phyloP scores from a whole-genome alignment of 116 monocot genomes.

The Papilionanthe hybrid region DNA sequence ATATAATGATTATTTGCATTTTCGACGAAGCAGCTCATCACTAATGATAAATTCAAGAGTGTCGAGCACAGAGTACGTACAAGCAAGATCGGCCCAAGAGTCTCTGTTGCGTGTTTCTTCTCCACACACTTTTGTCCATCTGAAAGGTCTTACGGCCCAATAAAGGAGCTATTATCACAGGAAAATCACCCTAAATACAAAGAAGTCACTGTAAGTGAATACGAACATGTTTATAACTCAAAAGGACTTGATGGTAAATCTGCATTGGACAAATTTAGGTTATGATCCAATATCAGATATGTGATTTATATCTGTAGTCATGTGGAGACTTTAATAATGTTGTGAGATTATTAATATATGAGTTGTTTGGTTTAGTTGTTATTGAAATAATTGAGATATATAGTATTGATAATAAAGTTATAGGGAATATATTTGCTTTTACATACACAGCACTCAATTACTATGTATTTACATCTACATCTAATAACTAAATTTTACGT shows the following conservation, averaged over 20 bases:
- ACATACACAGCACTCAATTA: too few species aligned
- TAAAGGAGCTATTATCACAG: constrained; percentile 29
- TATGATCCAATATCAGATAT: too few species aligned
- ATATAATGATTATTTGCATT: too few species aligned
- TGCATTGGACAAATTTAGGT: too few species aligned
- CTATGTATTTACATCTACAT: too few species aligned
- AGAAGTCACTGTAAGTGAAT: constrained; percentile 26
- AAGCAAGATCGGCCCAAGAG: constrained; percentile 23
- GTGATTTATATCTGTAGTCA: too few species aligned
- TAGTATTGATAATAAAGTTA: too few species aligned
- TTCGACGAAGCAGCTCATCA: constrained; percentile 22
- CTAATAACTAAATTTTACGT: too few species aligned
- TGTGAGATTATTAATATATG: background rate
- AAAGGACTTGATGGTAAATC: constrained; percentile 20
- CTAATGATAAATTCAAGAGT: constrained; percentile 42
- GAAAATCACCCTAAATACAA: constrained; percentile 32
- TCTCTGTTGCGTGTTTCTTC: constrained; percentile 47
- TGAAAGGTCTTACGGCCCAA: constrained; percentile 35
- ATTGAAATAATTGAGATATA: too few species aligned
- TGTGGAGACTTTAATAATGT: background rate
- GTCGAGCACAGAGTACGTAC: constrained; percentile 44
- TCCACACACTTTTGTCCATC: constrained; percentile 16
- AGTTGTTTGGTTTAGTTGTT: too few species aligned
- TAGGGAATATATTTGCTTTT: too few species aligned
- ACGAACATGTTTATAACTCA: constrained; percentile 8